Base-by-base conservation (phyloP, 495 filamentous ascomycete species). In the Penicillium ochrochloron region DNA sequence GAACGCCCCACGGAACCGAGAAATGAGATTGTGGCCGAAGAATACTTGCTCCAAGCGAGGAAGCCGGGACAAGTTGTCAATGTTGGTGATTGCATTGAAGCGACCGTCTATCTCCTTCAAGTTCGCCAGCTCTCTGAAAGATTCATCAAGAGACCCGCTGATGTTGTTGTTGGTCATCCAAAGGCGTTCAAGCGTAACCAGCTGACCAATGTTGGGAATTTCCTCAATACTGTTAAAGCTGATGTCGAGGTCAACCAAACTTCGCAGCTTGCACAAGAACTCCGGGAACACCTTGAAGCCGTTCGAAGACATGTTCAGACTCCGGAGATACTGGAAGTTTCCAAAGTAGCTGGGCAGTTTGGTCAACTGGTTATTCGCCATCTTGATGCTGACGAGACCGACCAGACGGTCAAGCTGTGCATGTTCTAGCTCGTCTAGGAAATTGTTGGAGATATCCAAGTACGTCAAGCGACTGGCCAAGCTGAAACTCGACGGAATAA, bases 91-190 rank as follows among this genome's bases (percentile, higher is more conserved):
- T 4, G 83, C 82, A 71, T 99, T 99, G 80, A 94, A 98, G 42
- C 96, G 91, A 60, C 96, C 87, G 76, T 99, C 96, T 35, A 98
- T 83, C 73, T 98, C 94, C 66, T 90, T 93, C 59, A 99, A 80
- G 66, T 89, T 96, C 41, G 80, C 77, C 14, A 98, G 79, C 12
- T 87, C 79, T 52, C 80, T 82, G 74, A 97, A 89, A 0, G 86
- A 85, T 3, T 84, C 79, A 33, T 92, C 88, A 48, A 98, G 86
- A 12, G 86, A 75, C 3, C 92, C 93, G 21, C 85, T 79, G 5
- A 98, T 80, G 56, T 88, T 88, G 73, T 99, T 99, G 78, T 98
- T 99, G 0, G 95, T 97, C 70, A 96, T 93, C 81, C 92, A 94
- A 41, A 99, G 84, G 52, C 93, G 87, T 76, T 98, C 96, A 48